These are phyloP conservation scores for Fusarium neocosmosporiellum DNA, from an alignment of 2,329 filamentous ascomycete genomes.

Conservation along the genomic window DNA sequence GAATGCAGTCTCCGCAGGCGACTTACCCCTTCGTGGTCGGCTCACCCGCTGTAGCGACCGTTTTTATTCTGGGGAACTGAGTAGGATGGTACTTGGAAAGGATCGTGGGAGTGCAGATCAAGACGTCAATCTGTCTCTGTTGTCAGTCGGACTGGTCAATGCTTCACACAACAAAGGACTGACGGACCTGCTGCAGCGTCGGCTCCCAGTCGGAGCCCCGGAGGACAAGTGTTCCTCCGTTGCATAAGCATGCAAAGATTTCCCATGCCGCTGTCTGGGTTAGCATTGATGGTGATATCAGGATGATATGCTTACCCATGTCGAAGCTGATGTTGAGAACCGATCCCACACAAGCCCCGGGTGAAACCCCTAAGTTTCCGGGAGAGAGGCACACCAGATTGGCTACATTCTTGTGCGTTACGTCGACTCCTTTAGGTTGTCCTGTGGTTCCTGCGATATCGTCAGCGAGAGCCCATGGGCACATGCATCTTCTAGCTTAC, in stretches of 20 bases:
- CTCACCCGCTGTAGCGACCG: constrained; percentile 66
- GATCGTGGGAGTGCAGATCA: constrained; percentile 67
- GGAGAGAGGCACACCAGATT: constrained; percentile 64
- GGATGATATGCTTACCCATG: constrained; percentile 61
- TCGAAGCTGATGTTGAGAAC: constrained; percentile 70
- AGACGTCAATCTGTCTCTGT: constrained; percentile 57
- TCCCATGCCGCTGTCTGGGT: constrained; percentile 65
- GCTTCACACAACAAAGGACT: neutral
- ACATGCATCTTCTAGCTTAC: constrained; percentile 40
- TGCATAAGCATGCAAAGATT: constrained; percentile 66
- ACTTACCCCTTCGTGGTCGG: constrained; percentile 58
- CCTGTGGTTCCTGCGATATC: constrained; percentile 60
- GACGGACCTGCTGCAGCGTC: constrained; percentile 56
- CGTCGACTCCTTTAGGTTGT: constrained; percentile 68
- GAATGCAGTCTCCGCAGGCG: neutral
- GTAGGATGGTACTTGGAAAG: constrained; percentile 60
- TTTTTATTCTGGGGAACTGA: constrained; percentile 62
- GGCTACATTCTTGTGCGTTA: constrained; percentile 65
- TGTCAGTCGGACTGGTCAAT: constrained; percentile 4
- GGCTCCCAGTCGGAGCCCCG: constrained; percentile 62
- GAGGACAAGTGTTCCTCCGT: constrained; percentile 66
- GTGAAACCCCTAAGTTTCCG: constrained; percentile 60
- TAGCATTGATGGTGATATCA: constrained; percentile 9
- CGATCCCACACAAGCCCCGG: constrained; percentile 64
- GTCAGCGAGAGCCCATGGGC: constrained; percentile 3